Conservation (phyloP, 192 early-diverging fungal species). For the Chytriomyces sp. region DNA sequence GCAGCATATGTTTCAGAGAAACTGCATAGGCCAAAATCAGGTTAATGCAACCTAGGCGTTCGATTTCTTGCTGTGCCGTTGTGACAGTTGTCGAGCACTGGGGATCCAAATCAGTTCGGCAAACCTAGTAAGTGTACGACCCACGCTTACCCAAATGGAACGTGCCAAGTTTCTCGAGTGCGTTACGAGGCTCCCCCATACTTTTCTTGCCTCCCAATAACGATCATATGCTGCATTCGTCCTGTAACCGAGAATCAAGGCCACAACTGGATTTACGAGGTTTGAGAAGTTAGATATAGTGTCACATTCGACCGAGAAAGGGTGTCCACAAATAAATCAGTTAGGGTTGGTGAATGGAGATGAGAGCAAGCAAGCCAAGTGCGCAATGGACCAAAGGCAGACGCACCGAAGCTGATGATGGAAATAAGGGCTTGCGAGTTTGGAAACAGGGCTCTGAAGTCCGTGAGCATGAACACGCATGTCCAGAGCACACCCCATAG, state of each 20-base stretch:
- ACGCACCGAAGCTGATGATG: conserved; percentile 39
- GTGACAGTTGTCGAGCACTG: background rate
- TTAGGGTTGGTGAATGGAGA: background rate
- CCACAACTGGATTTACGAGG: conserved; percentile 31
- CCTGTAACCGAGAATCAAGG: conserved; percentile 77
- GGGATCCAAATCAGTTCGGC: background rate
- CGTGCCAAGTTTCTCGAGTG: conserved; percentile 78
- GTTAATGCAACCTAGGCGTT: conserved; percentile 73
- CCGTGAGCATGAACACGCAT: conserved; percentile 16
- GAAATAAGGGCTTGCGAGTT: conserved; percentile 41
- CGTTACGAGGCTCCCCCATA: conserved; percentile 76
- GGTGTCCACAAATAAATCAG: background rate
- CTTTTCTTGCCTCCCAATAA: conserved; percentile 83
- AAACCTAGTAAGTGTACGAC: background rate
- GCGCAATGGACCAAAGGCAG: background rate
- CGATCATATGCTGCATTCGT: conserved; percentile 73
- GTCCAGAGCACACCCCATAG: conserved; percentile 18
- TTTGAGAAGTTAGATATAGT: background rate
- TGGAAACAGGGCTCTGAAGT: background rate
- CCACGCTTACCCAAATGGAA: conserved; percentile 65
- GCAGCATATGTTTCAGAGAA: conserved; percentile 81
- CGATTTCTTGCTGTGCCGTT: conserved; percentile 11
- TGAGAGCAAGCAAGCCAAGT: background rate
- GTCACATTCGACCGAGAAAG: background rate
- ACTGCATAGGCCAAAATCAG: conserved; percentile 77